Evolutionary conservation across 805 yeast species (phyloP), one percentile per base, ranked within the genome.

Genomic region (Metschnikowia baotianmanensis): DNA sequence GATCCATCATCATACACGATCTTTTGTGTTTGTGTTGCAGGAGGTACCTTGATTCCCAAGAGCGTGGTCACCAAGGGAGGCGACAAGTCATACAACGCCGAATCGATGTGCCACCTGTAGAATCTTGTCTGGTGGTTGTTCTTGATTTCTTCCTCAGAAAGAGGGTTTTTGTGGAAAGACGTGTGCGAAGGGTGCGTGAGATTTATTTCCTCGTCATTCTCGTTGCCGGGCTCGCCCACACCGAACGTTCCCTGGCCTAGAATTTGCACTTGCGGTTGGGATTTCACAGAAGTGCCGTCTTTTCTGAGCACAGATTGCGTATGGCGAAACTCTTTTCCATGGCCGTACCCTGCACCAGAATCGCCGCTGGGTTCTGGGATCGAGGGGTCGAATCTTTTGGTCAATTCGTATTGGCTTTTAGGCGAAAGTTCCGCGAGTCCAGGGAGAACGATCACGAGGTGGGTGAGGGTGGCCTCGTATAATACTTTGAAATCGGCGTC

Each of bases 61-160:
- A 88, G 72, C 2, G 96, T 87, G 11, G 96, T 88, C 26, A 83
- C 85, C 51, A 83, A 77, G 22, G 96, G 96, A 21, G 96, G 96
- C 12, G 90, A 78, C 52, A 87, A 73, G 26, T 78, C 95, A 56
- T 88, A 88, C 29, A 88, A 72, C 4, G 96, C 96, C 26, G 93
- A 82, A 63, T 88, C 96, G 50, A 88, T 86, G 65, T 88, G 96
- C 96, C 96, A 88, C 65, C 96, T 77, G 75, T 87, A 88, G 61
- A 82, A 88, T 53, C 95, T 74, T 2, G 96, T 88, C 61, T 77
- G 76, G 37, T 81, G 77, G 18, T 76, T 69, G 1, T 57, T 37
- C 67, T 70, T 76, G 47, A 83, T 76, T 50, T 87, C 78, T 32
- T 80, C 81, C n/a, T 76, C 74, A 13, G 81, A 68, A 47, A 88